Evolutionary conservation across 78 protist genomes (phyloP).

Genomic region (Dictyostelium intermedium): DNA sequence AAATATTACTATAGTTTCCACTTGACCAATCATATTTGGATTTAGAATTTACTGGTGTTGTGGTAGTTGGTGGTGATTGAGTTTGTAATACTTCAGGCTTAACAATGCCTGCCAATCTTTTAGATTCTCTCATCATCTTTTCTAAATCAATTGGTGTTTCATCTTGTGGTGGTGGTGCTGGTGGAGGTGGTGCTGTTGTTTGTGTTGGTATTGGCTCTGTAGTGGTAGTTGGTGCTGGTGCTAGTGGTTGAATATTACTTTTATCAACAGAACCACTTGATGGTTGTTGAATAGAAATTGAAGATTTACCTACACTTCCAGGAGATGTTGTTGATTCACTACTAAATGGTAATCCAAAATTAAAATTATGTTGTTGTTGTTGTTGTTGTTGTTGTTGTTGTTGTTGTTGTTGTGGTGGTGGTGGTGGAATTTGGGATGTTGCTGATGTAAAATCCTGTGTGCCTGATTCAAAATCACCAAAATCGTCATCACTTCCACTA

Average conservation of each 20-base stretch:
- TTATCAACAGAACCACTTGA: background rate
- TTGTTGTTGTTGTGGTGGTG: too few relatives aligned
- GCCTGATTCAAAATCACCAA: conserved; percentile 27
- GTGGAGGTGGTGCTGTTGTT: too few relatives aligned
- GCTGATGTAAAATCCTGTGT: background rate
- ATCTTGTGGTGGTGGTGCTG: background rate
- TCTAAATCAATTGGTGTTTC: conserved; percentile 61
- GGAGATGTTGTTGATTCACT: background rate
- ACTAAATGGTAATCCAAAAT: background rate
- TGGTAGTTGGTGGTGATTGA: background rate
- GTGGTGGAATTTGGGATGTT: background rate
- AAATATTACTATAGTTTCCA: conserved; percentile 49
- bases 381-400: background rate
- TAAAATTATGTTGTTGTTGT: background rate
- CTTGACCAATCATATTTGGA: conserved; percentile 44
- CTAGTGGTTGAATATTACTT: background rate
- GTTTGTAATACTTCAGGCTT: background rate
- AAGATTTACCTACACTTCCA: background rate
- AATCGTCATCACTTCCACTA: background rate
- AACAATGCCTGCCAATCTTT: conserved; percentile 22
- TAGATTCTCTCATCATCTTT: conserved; percentile 51
- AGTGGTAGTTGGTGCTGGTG: background rate
- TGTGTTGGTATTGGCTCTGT: background rate
- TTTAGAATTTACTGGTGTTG: background rate
- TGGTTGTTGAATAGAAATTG: background rate